Conservation (phyloP, 139 green algal genomes). For the Micromonas commoda region DNA sequence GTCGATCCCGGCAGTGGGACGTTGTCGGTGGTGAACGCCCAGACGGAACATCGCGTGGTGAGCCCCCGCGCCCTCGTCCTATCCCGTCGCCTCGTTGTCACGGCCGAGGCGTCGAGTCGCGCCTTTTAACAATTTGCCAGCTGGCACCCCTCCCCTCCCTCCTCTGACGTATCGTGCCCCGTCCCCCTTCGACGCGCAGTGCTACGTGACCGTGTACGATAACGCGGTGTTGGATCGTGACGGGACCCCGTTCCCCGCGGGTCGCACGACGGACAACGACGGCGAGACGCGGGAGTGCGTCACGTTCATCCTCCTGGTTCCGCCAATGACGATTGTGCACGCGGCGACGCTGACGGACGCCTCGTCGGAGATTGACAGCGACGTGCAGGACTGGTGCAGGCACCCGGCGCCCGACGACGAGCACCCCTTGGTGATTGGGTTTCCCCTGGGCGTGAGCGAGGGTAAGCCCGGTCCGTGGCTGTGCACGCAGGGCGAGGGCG, state of each 20-base stretch:
- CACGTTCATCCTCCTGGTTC: conserved; percentile 7
- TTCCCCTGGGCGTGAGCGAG: neutral
- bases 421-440: neutral
- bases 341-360: neutral
- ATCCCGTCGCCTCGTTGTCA: too few relatives aligned
- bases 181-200: too few relatives aligned
- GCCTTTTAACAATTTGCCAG: too few relatives aligned
- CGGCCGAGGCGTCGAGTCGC: too few relatives aligned
- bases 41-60: neutral
- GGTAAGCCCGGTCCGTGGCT: neutral
- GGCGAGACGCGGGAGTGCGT: neutral
- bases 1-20: neutral
- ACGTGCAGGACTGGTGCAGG: neutral
- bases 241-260: neutral
- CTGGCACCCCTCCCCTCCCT: too few relatives aligned
- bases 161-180: too few relatives aligned
- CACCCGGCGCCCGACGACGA: neutral
- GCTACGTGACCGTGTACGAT: conserved; percentile 16
- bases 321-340: neutral
- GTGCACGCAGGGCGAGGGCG: conserved; percentile 30
- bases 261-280: neutral
- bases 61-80: neutral
- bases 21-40: neutral
- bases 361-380: neutral
- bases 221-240: neutral